A percentile compares a stretch with the other conserved stretches of the same genome.
Conservation (phyloP, 1,284 basidiomycete genomes). For the Fistulina hepatica region DNA sequence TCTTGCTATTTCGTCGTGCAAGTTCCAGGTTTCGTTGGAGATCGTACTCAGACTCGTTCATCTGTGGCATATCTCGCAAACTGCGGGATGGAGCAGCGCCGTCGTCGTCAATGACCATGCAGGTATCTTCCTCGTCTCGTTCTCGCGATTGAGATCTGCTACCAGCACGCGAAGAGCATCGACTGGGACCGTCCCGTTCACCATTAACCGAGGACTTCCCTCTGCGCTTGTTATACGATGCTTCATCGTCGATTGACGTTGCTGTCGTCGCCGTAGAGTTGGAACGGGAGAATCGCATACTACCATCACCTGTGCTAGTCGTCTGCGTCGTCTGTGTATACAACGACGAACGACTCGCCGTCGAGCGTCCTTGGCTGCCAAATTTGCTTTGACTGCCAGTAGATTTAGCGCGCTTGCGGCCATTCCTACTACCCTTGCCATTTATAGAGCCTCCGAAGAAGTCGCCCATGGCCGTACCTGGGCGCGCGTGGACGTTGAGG, state of each 20-base stretch:
- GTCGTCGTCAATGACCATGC: conserved; percentile 34
- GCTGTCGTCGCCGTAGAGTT: conserved; percentile 58
- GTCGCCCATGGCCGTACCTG: conserved; percentile 52
- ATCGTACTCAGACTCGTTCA: conserved; percentile 60
- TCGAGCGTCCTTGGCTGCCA: no score
- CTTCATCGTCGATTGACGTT: no score
- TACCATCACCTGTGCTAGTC: conserved; percentile 51
- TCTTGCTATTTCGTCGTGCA: conserved; percentile 71
- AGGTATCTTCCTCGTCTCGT: conserved; percentile 28
- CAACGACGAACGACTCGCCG: conserved; percentile 43
- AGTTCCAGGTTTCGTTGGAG: conserved; percentile 64
- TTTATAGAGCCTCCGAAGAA: conserved; percentile 60
- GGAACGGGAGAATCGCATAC: conserved; percentile 60
- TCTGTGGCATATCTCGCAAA: conserved; percentile 24
- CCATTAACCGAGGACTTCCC: conserved; percentile 15
- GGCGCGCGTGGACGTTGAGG: conserved; percentile 54
- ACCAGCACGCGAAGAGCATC: conserved; percentile 24
- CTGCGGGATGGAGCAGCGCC: no score
- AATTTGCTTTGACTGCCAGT: no score
- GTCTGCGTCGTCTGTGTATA: conserved; percentile 56
- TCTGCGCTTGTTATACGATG: no score
- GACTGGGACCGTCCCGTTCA: conserved; percentile 28
- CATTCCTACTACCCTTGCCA: no score
- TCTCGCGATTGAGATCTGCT: conserved; percentile 36
- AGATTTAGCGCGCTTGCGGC: conserved; percentile 55